Percentiles rank a stretch among this genome's conserved stretches.
Conservation (phyloP, 202 grass and related monocot species). For the Elaeis oleifera region DNA sequence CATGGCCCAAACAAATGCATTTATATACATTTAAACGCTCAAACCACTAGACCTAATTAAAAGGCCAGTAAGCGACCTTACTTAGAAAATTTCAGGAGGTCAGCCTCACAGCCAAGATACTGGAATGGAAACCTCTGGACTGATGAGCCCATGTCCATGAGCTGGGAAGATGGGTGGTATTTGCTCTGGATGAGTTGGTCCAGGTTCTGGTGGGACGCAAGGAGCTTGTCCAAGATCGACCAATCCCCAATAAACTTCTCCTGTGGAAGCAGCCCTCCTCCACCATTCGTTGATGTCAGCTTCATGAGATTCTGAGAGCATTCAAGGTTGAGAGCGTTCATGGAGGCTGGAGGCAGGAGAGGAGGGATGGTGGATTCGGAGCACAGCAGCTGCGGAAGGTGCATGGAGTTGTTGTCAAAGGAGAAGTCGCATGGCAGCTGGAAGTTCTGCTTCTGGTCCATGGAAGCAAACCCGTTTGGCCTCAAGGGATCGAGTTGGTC, state of each 20-base stretch:
- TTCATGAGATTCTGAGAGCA: constrained; percentile 17
- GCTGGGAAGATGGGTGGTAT: neutral
- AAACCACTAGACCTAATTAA: no score
- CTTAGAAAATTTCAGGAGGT: constrained; percentile 4
- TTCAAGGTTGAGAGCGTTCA: neutral
- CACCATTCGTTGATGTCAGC: neutral
- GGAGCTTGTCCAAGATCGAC: constrained; percentile 26
- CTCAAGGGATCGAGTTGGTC: neutral
- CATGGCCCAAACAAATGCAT: no score
- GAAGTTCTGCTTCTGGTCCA: constrained; percentile 18
- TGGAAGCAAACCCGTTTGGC: neutral
- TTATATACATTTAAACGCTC: no score
- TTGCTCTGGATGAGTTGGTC: constrained; percentile 7
- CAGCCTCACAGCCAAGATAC: constrained; percentile 7
- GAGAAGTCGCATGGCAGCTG: constrained; percentile 12
- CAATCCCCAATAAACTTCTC: constrained; percentile 19
- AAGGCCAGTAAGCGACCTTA: neutral
- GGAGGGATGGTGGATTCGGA: constrained; percentile 6
- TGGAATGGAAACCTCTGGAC: constrained; percentile 17
- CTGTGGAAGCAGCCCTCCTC: neutral
- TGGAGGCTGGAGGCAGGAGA: neutral
- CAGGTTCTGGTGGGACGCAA: constrained; percentile 20
- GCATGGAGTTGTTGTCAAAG: neutral
- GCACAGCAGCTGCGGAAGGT: constrained; percentile 14
- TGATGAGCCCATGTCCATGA: constrained; percentile 6